These are phyloP conservation scores for Aspergillus thermomutatus DNA, from an alignment of 2,329 filamentous ascomycete species.

Conservation along the genomic window DNA sequence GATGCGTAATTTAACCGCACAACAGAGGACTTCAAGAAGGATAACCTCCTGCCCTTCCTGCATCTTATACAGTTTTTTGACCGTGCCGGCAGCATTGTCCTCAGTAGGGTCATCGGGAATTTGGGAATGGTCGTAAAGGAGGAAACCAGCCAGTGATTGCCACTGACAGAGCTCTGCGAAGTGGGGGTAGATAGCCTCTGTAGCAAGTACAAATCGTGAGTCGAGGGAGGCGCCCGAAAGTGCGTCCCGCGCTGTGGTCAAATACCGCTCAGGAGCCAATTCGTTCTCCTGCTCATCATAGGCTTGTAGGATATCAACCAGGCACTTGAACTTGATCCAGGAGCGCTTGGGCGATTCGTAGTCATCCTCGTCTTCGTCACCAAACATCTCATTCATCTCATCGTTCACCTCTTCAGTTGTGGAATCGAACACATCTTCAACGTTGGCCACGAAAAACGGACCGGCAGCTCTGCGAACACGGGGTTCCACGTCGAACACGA, in stretches of 20 bases:
- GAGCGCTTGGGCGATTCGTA: conserved; percentile 71
- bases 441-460: conserved; percentile 83
- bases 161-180: conserved; percentile 78
- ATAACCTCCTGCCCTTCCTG: conserved; percentile 75
- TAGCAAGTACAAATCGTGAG: conserved; percentile 79
- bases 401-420: conserved; percentile 84
- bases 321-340: conserved; percentile 89
- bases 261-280: conserved; percentile 21
- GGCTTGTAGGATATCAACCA: conserved; percentile 75
- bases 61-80: conserved; percentile 71
- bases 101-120: conserved; percentile 52
- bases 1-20: conserved; percentile 73
- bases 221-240: conserved; percentile 66
- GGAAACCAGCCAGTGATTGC: conserved; percentile 84
- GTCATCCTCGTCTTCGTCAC: conserved; percentile 67
- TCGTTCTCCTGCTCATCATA: conserved; percentile 67
- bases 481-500: conserved; percentile 84
- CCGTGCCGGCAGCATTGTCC: conserved; percentile 58
- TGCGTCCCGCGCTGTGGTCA: conserved; percentile 23
- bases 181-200: conserved; percentile 79
- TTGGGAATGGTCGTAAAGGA: conserved; percentile 85
- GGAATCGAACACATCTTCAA: conserved; percentile 74
- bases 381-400: conserved; percentile 70
- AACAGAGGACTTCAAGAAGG: conserved; percentile 80
- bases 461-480: conserved; percentile 85